phyloP scores from a whole-genome alignment of 345 rosid genomes.

The Mangifera indica region DNA sequence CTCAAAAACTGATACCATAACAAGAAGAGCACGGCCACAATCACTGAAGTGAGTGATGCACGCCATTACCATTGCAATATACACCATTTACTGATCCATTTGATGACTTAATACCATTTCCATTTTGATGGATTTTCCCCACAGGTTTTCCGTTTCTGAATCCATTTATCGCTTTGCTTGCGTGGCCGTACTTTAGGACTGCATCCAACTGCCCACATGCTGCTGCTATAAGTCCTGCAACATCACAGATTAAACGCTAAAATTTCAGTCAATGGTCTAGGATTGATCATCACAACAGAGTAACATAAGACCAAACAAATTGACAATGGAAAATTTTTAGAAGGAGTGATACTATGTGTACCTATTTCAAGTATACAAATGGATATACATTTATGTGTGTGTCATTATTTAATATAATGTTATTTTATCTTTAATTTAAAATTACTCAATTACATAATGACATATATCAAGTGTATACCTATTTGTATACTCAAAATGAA shows the following conservation, averaged over 20 bases:
- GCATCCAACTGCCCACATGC: constrained; percentile 60
- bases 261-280: not conserved
- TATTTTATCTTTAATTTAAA: too few relatives aligned
- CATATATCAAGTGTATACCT: too few relatives aligned
- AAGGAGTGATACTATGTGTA: too few relatives aligned
- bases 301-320: not conserved
- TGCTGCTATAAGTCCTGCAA: constrained; percentile 68
- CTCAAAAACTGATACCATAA: constrained; percentile 17
- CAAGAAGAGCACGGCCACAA: constrained; percentile 7
- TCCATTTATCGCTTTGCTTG: constrained; percentile 40
- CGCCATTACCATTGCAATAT: constrained; percentile 62
- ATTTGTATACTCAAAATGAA: too few relatives aligned
- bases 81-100: constrained; percentile 41
- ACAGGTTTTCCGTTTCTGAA: constrained; percentile 38
- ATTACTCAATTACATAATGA: too few relatives aligned
- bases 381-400: too few relatives aligned
- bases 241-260: not conserved
- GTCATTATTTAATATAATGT: too few relatives aligned
- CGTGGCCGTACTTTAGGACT: constrained; percentile 34
- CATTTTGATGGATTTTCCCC: constrained; percentile 45
- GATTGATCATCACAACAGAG: not conserved
- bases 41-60: constrained; percentile 31
- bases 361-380: too few relatives aligned
- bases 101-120: constrained; percentile 31
- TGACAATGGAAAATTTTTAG: too few relatives aligned